Base-by-base conservation (phyloP, 805 yeast species). In the Saccharomycopsis sp. region DNA sequence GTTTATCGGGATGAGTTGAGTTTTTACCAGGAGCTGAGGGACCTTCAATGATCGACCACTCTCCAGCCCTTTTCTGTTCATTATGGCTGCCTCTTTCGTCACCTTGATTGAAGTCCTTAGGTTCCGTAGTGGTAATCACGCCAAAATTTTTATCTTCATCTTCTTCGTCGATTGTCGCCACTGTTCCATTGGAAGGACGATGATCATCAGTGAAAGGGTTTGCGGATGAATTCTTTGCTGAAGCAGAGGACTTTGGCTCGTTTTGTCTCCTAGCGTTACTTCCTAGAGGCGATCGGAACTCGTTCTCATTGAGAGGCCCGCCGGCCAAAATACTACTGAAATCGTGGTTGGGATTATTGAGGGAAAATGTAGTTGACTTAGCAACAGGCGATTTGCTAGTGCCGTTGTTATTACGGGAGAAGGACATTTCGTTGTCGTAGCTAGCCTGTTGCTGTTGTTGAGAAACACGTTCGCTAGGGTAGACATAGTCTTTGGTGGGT, bases 401-500 rank as follows among this genome's bases (percentile, higher is more conserved):
- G 18, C 23, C 48, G 15, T 16, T 48, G 5, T 54, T 41, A 15
- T 46, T 48, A 4, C 41, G 23, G 34, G 12, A 50, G 9, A 18
- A 24, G n/a, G 24, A 29, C 2, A 12, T 3, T n/a, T 18, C 15
- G 16, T 41, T 56, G 5, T 56, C n/a, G 15, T 21, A 34, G 12
- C 37, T 29, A 52, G 63, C 61, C 16, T 63, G 58, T 16, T 65
- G 68, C 18, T 72, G 75, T 8, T 44, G 29, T 29, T 5, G 5
- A 29, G 37, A 5, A 7, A 29, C 37, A 5, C 12, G 5, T 29
- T 29, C 37, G 37, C 37, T 29, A 29, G 37, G 37, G 37, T 29
- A 51, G 29, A 52, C 53, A 34, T 34, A 47, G 24, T 41, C 51
- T 14, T 60, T 59, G 1, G 71, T 67, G 1, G 84, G 83, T 24